Percentiles rank a stretch among this genome's conserved stretches.
Conservation (phyloP, 2,329 filamentous ascomycete genomes). For the Pestalotiopsis sp. region DNA sequence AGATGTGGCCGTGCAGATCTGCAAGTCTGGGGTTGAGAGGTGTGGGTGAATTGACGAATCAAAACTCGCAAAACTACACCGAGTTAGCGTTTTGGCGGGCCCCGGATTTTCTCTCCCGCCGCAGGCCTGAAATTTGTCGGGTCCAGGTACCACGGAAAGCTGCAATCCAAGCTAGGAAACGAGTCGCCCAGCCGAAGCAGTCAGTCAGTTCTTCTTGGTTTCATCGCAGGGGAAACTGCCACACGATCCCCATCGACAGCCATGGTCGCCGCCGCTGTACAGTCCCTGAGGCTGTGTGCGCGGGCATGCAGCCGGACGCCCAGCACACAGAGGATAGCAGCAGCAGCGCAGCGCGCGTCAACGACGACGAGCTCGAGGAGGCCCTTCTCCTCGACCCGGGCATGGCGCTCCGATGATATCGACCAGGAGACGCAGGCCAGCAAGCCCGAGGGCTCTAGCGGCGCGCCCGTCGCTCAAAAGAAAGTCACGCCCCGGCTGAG, state of each 20-base stretch:
- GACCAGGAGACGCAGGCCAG: constrained; percentile 22
- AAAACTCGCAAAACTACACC: no score
- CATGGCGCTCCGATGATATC: constrained; percentile 22
- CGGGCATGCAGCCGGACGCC: constrained; percentile 35
- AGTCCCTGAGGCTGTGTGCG: constrained; percentile 42
- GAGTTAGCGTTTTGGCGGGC: not conserved
- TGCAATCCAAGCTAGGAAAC: constrained; percentile 8
- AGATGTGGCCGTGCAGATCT: not conserved
- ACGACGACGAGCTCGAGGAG: constrained; percentile 23
- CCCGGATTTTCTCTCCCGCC: constrained; percentile 11
- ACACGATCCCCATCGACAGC: constrained; percentile 24
- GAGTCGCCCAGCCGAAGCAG: constrained; percentile 9
- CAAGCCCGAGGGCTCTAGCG: constrained; percentile 15
- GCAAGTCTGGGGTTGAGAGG: not conserved
- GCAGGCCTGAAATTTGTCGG: constrained; percentile 13
- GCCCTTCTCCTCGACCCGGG: constrained; percentile 30
- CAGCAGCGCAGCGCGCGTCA: constrained; percentile 20
- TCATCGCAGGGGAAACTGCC: not conserved
- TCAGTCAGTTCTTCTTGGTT: not conserved
- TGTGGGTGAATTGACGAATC: not conserved
- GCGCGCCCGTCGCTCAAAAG: not conserved
- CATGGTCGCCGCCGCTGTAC: constrained; percentile 45
- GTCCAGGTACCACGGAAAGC: constrained; percentile 10
- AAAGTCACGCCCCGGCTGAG: not conserved
- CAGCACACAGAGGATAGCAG: constrained; percentile 19